These are phyloP conservation scores for Phytopythium litorale DNA, from an alignment of 352 stramenopile genomes.

Conservation along the genomic window DNA sequence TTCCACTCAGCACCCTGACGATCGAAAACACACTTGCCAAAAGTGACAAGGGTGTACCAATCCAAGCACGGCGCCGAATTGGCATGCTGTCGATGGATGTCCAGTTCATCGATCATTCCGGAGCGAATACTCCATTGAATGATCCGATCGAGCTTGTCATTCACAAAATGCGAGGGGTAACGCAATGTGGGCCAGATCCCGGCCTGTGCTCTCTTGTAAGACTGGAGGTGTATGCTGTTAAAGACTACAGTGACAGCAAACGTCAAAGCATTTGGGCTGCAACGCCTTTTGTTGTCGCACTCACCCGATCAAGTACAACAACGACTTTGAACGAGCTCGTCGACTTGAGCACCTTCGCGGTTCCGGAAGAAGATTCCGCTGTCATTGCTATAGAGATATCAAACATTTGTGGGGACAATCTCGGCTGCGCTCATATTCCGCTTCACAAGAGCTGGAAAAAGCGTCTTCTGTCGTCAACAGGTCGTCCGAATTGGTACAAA, in stretches of 20 bases:
- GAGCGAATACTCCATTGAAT: background rate
- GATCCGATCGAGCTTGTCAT: conserved; percentile 20
- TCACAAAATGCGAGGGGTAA: conserved; percentile 13
- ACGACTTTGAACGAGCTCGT: conserved; percentile 16
- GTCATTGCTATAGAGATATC: conserved; percentile 22
- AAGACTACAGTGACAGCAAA: background rate
- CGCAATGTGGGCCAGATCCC: background rate
- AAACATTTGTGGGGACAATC: conserved; percentile 13
- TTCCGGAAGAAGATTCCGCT: conserved; percentile 2
- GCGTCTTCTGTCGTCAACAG: background rate
- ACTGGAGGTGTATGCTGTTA: background rate
- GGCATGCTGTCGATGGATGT: conserved; percentile 28
- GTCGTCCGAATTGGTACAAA: conserved; percentile 7
- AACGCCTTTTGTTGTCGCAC: background rate
- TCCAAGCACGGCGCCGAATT: conserved; percentile 2
- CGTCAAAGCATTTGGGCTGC: background rate
- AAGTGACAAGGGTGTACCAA: no score
- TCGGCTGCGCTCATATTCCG: conserved; percentile 25
- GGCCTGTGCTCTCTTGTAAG: background rate
- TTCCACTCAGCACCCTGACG: conserved; percentile 19
- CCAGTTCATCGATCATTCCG: conserved; percentile 20
- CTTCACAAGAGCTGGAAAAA: conserved; percentile 27
- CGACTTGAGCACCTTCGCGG: conserved; percentile 15
- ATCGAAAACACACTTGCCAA: background rate
- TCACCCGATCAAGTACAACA: background rate